A percentile compares a stretch with the other conserved stretches of the same genome.
Conservation (phyloP, 257 asterid genomes). For the Solanum lycopersicoides region DNA sequence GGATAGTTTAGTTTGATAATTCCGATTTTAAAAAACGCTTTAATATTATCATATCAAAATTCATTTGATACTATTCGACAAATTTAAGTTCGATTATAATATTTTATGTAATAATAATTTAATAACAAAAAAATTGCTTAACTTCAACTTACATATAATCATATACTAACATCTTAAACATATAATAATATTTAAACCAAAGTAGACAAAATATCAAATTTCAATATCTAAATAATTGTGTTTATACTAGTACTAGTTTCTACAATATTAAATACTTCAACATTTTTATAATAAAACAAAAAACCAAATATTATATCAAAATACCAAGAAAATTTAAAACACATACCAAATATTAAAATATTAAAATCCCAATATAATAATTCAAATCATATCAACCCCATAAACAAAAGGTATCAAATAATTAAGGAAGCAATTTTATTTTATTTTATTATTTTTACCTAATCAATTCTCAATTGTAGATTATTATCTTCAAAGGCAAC, state of each 20-base stretch:
- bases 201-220: not conserved
- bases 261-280: too few relatives aligned
- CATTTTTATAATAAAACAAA: too few relatives aligned
- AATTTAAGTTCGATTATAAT: not conserved
- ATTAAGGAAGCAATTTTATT: not conserved
- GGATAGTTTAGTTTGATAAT: not conserved
- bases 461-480: not conserved
- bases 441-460: not conserved
- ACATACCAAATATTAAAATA: not conserved
- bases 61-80: not conserved
- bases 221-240: not conserved
- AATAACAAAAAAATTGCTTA: not conserved
- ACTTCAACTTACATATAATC: not conserved
- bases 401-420: not conserved
- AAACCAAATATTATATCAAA: too few relatives aligned
- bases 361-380: too few relatives aligned
- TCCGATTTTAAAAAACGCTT: not conserved
- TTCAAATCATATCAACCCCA: not conserved
- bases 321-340: not conserved
- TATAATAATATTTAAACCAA: not conserved
- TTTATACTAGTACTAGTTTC: too few relatives aligned
- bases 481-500: slow-evolving; percentile 4
- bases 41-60: not conserved
- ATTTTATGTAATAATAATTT: not conserved
- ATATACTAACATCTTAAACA: not conserved